Evolutionary conservation across 148 eudicot genomes (phyloP).

Genomic region (Vaccinium darrowii): DNA sequence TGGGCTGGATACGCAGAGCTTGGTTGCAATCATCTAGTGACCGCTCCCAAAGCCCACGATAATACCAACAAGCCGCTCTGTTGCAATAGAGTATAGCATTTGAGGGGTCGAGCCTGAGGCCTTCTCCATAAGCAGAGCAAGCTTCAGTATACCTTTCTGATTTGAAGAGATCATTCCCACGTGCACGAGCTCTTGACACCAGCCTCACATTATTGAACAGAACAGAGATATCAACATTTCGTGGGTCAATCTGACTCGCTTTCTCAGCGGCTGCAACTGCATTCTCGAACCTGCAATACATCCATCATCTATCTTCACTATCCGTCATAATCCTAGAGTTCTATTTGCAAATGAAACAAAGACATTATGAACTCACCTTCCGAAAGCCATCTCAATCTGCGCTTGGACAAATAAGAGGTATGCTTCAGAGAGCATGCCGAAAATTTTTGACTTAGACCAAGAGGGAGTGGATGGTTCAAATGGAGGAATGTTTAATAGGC

Average conservation of each 20-base stretch:
- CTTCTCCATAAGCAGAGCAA: slow-evolving; percentile 86
- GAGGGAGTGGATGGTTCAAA: slow-evolving; percentile 42
- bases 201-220: slow-evolving; percentile 62
- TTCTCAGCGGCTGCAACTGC: slow-evolving; percentile 67
- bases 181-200: slow-evolving; percentile 71
- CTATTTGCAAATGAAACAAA: neutral
- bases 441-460: slow-evolving; percentile 56
- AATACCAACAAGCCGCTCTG: slow-evolving; percentile 93
- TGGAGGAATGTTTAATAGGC: slow-evolving; percentile 46
- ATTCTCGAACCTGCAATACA: slow-evolving; percentile 76
- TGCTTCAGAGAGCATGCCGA: slow-evolving; percentile 86
- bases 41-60: slow-evolving; percentile 69
- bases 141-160: slow-evolving; percentile 91
- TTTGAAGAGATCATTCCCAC: slow-evolving; percentile 87
- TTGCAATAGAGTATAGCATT: slow-evolving; percentile 84
- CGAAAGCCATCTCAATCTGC: slow-evolving; percentile 78
- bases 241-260: slow-evolving; percentile 60
- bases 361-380: slow-evolving; percentile 67
- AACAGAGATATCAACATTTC: slow-evolving; percentile 50
- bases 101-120: slow-evolving; percentile 69
- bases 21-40: slow-evolving; percentile 82
- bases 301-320: slow-evolving; percentile 40
- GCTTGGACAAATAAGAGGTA: slow-evolving; percentile 70
- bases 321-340: slow-evolving; percentile 17
- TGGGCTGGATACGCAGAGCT: slow-evolving; percentile 75